Percentiles rank a stretch among this genome's conserved stretches.
These are phyloP conservation scores for Eutrema heterophyllum DNA, from an alignment of 345 rosid genomes.

Conservation along the genomic window DNA sequence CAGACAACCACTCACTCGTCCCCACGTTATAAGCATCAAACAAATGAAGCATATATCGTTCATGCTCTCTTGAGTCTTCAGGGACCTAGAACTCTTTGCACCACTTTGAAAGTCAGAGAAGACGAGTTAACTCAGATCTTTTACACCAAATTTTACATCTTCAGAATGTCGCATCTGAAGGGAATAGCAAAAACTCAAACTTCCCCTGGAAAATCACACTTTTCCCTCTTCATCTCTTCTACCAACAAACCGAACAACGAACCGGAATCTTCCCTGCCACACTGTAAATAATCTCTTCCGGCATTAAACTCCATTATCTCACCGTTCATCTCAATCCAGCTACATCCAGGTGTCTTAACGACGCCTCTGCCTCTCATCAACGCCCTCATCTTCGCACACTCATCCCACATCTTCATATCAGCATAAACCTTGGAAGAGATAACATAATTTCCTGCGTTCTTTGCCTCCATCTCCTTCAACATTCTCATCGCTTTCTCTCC, in stretches of 20 bases:
- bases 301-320: constrained; percentile 64
- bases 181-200: not conserved
- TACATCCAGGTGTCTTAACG: constrained; percentile 80
- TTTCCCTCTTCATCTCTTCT: constrained; percentile 66
- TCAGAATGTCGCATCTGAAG: not conserved
- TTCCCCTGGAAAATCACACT: constrained; percentile 25
- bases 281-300: constrained; percentile 37
- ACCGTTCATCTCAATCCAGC: constrained; percentile 66
- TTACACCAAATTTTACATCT: not conserved
- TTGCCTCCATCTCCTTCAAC: constrained; percentile 50
- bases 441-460: constrained; percentile 77
- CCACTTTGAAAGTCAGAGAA: not conserved
- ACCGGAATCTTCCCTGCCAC: constrained; percentile 29
- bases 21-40: not conserved
- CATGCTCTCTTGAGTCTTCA: not conserved
- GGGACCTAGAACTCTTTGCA: not conserved
- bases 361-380: constrained; percentile 72
- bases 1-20: not conserved
- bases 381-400: constrained; percentile 62
- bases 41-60: not conserved
- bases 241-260: constrained; percentile 40
- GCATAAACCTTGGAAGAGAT: constrained; percentile 76
- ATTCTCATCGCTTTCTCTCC: constrained; percentile 52
- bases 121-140: not conserved
- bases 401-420: constrained; percentile 66